Evolutionary conservation across 1,284 basidiomycete species (phyloP), one percentile per base, ranked within the genome.

Genomic region (Testicularia cyperi): DNA sequence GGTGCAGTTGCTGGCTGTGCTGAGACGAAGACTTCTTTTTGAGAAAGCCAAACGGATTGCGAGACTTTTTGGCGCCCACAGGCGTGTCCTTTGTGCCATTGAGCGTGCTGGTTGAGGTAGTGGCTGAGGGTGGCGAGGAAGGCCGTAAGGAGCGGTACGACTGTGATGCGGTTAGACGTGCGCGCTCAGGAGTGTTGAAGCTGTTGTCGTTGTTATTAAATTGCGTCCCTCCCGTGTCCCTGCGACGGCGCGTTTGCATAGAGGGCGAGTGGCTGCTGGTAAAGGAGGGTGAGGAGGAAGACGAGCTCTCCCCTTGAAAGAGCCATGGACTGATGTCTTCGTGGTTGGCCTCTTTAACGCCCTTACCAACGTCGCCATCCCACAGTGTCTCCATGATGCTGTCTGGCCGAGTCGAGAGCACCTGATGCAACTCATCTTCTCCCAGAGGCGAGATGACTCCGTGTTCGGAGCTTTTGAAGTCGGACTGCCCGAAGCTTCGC

Each of bases 41-140:
- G 23, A 70, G 47, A 37, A 70, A 70, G 22, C 57, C 53, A 23
- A 70, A 65, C 1, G 68, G 68, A 22, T 70, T 70, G 46, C 67
- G 60, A 30, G 65, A 55, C 37, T 49, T 62, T 28, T 62, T 65
- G 19, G 36, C 40, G 20, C 44, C 37, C 13, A 29, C 31, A 19
- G 47, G 43, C 21, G 42, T 30, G 22, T 56, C 40, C 25, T 46
- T 49, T 38, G 44, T 44, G 39, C 49, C 51, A 37, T 47, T 47
- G 27, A 66, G 44, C 12, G 55, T 58, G 45, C 39, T 63, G 24
- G 47, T 39, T n/a, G 54, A 60, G 3, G 53, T 57, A 37, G 36
- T 41, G 21, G 60, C 54, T n/a, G 58, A 58, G 14, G 67, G 65
- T n/a, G 67, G 56, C 9, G 61, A 55, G 12, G 48, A 48, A 15